Percentiles rank a stretch among this genome's conserved stretches.
phyloP scores from a whole-genome alignment of 345 rosid genomes.

The Brassica incana region DNA sequence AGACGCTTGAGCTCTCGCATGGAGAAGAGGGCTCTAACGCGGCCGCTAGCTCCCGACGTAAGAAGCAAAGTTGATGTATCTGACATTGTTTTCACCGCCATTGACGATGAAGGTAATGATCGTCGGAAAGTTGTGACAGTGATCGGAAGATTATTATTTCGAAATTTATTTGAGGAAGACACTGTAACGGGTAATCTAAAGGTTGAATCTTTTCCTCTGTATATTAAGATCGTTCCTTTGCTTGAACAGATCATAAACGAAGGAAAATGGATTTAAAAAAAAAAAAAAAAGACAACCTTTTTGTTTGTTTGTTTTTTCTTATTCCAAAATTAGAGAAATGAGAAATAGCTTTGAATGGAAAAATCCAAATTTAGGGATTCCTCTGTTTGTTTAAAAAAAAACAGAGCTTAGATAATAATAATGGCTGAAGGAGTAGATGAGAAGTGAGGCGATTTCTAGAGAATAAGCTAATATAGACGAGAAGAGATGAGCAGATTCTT shows the following conservation, averaged over 20 bases:
- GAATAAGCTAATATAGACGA: not conserved
- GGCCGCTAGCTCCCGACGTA: slow-evolving; percentile 88
- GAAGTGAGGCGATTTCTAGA: not conserved
- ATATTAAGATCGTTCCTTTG: slow-evolving; percentile 25
- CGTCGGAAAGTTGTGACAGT: not conserved
- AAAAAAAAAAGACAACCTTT: not conserved
- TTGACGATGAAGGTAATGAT: slow-evolving; percentile 20
- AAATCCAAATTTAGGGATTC: slow-evolving; percentile 26
- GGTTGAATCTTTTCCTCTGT: slow-evolving; percentile 12
- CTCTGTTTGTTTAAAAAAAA: slow-evolving; percentile 16
- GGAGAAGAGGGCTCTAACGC: slow-evolving; percentile 65
- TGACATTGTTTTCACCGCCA: slow-evolving; percentile 49
- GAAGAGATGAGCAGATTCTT: slow-evolving; percentile 6
- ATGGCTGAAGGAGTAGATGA: slow-evolving; percentile 6
- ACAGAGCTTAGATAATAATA: not conserved
- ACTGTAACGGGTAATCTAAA: slow-evolving; percentile 1
- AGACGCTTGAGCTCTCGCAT: slow-evolving; percentile 50
- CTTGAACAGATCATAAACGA: slow-evolving; percentile 42
- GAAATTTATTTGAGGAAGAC: not conserved
- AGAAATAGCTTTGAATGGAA: not conserved
- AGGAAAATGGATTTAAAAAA: not conserved
- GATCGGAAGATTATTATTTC: not conserved
- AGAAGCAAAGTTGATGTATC: slow-evolving; percentile 53
- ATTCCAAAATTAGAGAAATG: slow-evolving; percentile 29
- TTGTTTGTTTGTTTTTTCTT: not conserved